Conservation (phyloP, 139 green algal genomes). For the Coelastrella sp. region DNA sequence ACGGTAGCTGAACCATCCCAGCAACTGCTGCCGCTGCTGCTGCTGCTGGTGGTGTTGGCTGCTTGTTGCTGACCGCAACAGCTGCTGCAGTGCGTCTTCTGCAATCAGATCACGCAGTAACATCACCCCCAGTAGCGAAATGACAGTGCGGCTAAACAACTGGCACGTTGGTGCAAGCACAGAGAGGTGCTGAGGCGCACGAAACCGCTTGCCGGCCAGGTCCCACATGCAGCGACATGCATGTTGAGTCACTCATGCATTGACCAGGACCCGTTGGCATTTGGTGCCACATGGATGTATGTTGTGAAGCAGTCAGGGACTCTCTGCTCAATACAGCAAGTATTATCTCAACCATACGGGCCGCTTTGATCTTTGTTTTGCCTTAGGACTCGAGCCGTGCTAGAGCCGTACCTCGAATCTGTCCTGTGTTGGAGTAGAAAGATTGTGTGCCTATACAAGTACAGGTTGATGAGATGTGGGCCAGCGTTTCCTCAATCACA, state of each 20-base stretch:
- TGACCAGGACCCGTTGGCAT: too few species aligned
- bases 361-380: too few species aligned
- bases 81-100: neutral
- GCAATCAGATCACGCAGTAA: neutral
- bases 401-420: neutral
- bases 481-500: neutral
- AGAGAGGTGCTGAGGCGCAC: too few species aligned
- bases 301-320: too few species aligned
- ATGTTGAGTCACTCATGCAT: neutral
- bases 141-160: too few species aligned
- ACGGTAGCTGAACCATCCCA: constrained; percentile 58
- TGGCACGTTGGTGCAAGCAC: too few species aligned
- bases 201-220: neutral
- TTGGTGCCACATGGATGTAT: too few species aligned
- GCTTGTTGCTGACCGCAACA: neutral
- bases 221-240: neutral
- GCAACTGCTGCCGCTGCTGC: constrained; percentile 14
- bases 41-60: neutral
- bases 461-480: neutral
- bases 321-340: too few species aligned
- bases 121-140: too few species aligned
- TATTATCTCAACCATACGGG: too few species aligned
- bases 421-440: constrained; percentile 34
- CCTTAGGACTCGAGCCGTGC: too few species aligned
- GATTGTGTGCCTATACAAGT: neutral